These are phyloP conservation scores for Ceratobasidium sp. DNA, from an alignment of 1,284 basidiomycete species.

Conservation along the genomic window DNA sequence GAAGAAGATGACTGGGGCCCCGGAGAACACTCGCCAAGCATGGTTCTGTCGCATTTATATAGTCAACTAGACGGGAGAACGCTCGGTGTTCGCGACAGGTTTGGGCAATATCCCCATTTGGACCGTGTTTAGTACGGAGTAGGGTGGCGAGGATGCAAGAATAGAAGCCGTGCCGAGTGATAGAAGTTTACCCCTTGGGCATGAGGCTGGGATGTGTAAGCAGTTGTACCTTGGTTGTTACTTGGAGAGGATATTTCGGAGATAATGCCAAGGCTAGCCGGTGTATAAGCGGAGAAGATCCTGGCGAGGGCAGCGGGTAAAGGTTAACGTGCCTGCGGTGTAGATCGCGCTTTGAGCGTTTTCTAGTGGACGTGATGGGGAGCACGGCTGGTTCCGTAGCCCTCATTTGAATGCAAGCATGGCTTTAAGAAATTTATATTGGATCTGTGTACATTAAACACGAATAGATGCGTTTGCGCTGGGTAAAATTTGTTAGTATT, in stretches of 20 bases:
- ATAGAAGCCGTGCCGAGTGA: conserved; percentile 19
- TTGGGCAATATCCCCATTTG: conserved; percentile 26
- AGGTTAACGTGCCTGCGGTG: not conserved
- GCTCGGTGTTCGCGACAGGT: not conserved
- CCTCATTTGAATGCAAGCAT: too few relatives aligned
- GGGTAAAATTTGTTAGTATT: not conserved
- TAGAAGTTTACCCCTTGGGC: conserved; percentile 3
- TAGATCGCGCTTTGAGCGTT: not conserved
- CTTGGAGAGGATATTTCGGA: not conserved
- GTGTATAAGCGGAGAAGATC: not conserved
- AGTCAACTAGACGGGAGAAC: conserved; percentile 8
- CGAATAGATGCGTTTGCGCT: conserved; percentile 33
- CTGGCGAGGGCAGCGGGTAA: not conserved
- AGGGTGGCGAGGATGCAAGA: not conserved
- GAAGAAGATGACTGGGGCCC: conserved; percentile 7
- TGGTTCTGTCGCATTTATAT: conserved; percentile 22
- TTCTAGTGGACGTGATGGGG: too few relatives aligned
- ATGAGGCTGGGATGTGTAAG: not conserved
- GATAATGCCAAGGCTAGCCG: not conserved
- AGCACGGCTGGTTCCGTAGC: too few relatives aligned
- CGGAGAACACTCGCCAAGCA: conserved; percentile 11
- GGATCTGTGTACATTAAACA: conserved; percentile 6
- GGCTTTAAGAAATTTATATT: too few relatives aligned
- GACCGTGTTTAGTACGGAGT: not conserved
- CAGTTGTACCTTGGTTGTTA: not conserved